phyloP scores from a whole-genome alignment of 768 basidiomycete species.

The Phlegmacium glaucopus region DNA sequence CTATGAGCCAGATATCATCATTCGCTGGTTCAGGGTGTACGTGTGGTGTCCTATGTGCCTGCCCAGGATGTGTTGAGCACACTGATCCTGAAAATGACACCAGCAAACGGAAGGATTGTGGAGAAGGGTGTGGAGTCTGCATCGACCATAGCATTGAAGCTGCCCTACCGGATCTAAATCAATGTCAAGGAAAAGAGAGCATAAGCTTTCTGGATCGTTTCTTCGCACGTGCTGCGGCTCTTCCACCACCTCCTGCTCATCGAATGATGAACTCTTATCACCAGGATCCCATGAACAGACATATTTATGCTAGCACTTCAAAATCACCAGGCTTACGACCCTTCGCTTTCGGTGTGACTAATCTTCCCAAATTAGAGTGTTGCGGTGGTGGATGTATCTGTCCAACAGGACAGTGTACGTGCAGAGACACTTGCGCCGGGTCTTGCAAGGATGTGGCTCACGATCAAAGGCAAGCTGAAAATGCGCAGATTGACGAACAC shows the following conservation, averaged over 20 bases:
- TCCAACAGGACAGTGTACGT: slow-evolving; percentile 50
- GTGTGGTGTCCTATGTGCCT: slow-evolving; percentile 65
- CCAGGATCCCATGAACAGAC: slow-evolving; percentile 52
- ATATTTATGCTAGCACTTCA: slow-evolving; percentile 28
- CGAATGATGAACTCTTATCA: slow-evolving; percentile 33
- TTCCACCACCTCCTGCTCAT: slow-evolving; percentile 54
- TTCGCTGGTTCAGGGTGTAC: slow-evolving; percentile 69
- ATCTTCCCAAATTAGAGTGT: slow-evolving; percentile 64
- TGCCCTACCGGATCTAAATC: slow-evolving; percentile 34
- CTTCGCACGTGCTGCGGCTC: slow-evolving; percentile 62
- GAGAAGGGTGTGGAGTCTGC: slow-evolving; percentile 60
- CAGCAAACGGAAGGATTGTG: slow-evolving; percentile 42
- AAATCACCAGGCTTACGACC: slow-evolving; percentile 15
- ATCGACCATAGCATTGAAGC: slow-evolving; percentile 49
- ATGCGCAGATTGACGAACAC: not conserved
- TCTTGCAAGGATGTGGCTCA: slow-evolving; percentile 36
- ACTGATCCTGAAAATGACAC: slow-evolving; percentile 49
- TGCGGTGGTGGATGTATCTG: slow-evolving; percentile 63
- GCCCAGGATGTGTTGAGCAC: slow-evolving; percentile 72
- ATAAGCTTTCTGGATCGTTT: slow-evolving; percentile 52
- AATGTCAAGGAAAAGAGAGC: slow-evolving; percentile 3
- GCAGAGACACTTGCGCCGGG: slow-evolving; percentile 54
- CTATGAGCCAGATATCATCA: slow-evolving; percentile 54
- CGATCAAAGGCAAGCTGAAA: not conserved
- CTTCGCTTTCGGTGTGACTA: slow-evolving; percentile 46